Base-by-base conservation (phyloP, 2,329 filamentous ascomycete species). In the Exophiala alcalophila region DNA sequence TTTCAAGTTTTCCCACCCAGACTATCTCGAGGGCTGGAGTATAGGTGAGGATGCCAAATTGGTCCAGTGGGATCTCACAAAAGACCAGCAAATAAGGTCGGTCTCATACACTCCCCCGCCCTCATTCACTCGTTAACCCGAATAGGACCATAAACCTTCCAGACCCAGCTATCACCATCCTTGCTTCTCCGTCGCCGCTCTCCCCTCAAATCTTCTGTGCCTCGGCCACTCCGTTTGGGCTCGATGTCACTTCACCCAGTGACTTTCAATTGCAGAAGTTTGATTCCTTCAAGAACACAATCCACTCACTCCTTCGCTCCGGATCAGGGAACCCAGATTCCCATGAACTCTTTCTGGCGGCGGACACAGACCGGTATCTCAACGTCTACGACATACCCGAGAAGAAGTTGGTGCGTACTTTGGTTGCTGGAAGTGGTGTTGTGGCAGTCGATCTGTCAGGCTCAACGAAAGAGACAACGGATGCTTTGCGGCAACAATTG, bases 21-120 rank as follows among this genome's bases (percentile, higher is more conserved):
- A 66, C 18, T 74, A 71, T 68, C 58, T 63, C 28, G 67, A 70
- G 50, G 72, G 64, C n/a, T 76, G 72, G 72, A 75, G 72, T 64
- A 67, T 74, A 44, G 72, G 72, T 34, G 69, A 67, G 35, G 72
- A 76, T 58, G 70, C 69, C 47, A 74, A 69, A 53, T 62, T 75
- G 33, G 65, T 74, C 15, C 71, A 74, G 52, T 76, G 72, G 72
- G 69, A 75, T 59, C 55, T 75, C 41, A 61, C 57, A 50, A 68
- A 62, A 15, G 64, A 66, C 41, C 59, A 65, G 49, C 63, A 59
- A 35, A 60, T 66, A 43, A 65, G 67, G 72, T 74, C 62, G 49
- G 59, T 28, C n/a, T 15, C 18, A 6, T 18, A 12, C 18, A 32
- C 4, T 5, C 32, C 19, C 27, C 5, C 8, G 11, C 7, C 21